Conservation (phyloP, 169 alveolate species). For the Plasmodium yoelii region DNA sequence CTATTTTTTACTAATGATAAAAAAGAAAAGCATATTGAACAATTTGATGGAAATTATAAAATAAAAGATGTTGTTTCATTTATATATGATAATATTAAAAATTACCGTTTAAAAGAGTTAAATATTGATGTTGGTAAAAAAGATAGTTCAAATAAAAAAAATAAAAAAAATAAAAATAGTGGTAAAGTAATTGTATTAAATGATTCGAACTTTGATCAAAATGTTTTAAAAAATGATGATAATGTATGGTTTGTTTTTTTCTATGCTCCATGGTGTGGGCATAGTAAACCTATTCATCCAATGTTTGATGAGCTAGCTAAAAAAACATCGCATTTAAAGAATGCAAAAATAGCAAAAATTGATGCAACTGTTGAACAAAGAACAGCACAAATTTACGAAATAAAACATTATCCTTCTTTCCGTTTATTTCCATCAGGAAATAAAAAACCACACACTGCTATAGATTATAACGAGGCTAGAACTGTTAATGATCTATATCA, state of each 20-base stretch:
- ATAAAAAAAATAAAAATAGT: conserved; percentile 51
- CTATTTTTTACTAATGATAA: conserved; percentile 82
- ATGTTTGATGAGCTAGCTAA: conserved; percentile 93
- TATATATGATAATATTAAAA: conserved; percentile 81
- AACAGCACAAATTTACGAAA: conserved; percentile 77
- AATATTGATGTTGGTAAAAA: conserved; percentile 33
- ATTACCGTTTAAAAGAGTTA: conserved; percentile 75
- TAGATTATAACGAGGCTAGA: conserved; percentile 89
- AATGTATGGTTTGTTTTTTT: conserved; percentile 90
- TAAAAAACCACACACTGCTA: conserved; percentile 84
- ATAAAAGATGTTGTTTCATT: conserved; percentile 81
- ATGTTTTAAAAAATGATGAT: conserved; percentile 83
- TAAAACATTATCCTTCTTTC: conserved; percentile 90
- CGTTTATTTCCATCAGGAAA: conserved; percentile 90
- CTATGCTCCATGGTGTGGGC: conserved; percentile 99
- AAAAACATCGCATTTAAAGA: conserved; percentile 89
- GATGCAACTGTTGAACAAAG: conserved; percentile 85
- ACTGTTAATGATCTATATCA: conserved; percentile 88
- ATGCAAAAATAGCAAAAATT: conserved; percentile 85
- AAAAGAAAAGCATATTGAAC: conserved; percentile 36
- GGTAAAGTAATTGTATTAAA: conserved; percentile 82
- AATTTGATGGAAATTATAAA: conserved; percentile 79
- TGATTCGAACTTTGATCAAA: conserved; percentile 80
- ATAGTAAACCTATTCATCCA: conserved; percentile 96
- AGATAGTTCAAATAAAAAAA: conserved; percentile 74